Conservation (phyloP, 441 rosid genomes). For the Corymbia citriodora region DNA sequence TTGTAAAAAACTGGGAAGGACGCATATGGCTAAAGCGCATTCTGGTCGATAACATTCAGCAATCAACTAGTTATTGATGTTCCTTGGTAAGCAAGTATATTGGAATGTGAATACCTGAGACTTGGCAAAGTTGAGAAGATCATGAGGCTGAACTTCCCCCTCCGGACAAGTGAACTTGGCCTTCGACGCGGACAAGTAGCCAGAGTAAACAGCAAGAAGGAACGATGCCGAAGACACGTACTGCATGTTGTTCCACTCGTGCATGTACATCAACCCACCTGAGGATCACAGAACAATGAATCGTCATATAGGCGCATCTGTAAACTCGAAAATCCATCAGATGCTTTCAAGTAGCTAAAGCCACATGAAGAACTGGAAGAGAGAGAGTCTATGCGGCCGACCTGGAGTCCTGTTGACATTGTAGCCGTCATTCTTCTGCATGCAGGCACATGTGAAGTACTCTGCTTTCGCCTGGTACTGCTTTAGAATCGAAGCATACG, state of each 20-base stretch:
- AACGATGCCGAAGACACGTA: slow-evolving; percentile 55
- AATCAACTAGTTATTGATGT: neutral
- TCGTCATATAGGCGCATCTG: neutral
- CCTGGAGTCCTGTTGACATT: slow-evolving; percentile 56
- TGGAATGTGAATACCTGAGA: slow-evolving; percentile 33
- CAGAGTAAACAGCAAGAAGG: slow-evolving; percentile 45
- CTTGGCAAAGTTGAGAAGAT: slow-evolving; percentile 43
- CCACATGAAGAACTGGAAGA: neutral
- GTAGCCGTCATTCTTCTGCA: slow-evolving; percentile 60
- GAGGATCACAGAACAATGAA: neutral
- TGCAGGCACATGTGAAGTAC: slow-evolving; percentile 60
- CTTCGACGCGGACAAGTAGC: slow-evolving; percentile 39
- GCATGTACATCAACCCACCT: slow-evolving; percentile 54
- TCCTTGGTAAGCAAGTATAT: neutral
- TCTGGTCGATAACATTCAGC: neutral
- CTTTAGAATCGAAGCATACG: slow-evolving; percentile 39
- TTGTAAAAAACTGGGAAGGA: neutral
- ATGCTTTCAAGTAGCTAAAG: neutral
- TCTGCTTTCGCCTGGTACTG: slow-evolving; percentile 55
- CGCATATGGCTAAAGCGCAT: neutral
- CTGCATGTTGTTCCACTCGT: slow-evolving; percentile 66
- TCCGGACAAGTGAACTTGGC: slow-evolving; percentile 43
- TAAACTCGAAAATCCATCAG: neutral
- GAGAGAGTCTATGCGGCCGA: neutral
- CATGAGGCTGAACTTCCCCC: slow-evolving; percentile 33